phyloP scores from a whole-genome alignment of 164 flowering plant species.

The Sedum album region DNA sequence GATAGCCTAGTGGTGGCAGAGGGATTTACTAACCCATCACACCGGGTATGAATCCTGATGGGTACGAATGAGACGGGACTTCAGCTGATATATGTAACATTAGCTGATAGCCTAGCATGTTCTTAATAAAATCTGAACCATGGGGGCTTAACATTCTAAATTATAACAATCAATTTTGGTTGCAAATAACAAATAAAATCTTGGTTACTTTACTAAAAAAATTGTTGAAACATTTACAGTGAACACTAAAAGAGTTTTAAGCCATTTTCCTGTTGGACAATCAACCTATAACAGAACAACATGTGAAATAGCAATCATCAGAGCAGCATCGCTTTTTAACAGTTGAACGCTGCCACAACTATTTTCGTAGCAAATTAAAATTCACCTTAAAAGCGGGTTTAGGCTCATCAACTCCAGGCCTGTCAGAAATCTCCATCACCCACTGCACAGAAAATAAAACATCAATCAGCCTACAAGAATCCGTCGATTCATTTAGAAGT shows the following conservation, averaged over 20 bases:
- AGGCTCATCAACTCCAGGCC: slow-evolving; percentile 72
- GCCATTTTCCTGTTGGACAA: background rate
- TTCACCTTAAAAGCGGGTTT: slow-evolving; percentile 94
- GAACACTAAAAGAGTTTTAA: background rate
- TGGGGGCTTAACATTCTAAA: background rate
- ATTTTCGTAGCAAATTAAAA: background rate
- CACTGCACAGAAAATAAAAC: slow-evolving; percentile 35
- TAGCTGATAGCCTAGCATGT: background rate
- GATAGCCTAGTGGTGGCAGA: no score
- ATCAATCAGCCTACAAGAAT: background rate
- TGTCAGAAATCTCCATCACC: slow-evolving; percentile 90
- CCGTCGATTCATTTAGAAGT: background rate
- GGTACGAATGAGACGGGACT: no score
- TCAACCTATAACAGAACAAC: background rate
- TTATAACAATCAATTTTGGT: background rate
- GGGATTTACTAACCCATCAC: no score
- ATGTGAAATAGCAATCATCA: background rate
- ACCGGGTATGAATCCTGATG: no score
- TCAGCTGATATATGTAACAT: no score
- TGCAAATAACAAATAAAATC: background rate
- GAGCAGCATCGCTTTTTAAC: background rate
- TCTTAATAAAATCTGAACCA: no score
- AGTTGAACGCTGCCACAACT: background rate
- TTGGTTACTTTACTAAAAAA: background rate
- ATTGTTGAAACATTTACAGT: no score